phyloP scores from a whole-genome alignment of 1,139 yeast genomes.

The Diutina scorzettiae region DNA sequence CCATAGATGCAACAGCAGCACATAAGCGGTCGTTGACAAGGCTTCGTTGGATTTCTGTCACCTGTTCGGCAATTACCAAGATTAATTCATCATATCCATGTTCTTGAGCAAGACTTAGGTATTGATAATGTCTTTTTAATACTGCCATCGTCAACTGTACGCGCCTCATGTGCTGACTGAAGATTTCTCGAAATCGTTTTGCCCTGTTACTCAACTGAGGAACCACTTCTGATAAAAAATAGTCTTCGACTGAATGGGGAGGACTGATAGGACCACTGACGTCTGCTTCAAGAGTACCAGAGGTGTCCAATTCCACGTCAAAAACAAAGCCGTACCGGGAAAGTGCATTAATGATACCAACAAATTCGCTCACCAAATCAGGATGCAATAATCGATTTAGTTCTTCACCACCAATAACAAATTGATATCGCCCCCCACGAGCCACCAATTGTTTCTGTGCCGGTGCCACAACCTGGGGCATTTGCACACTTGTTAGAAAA shows the following conservation, averaged over 20 bases:
- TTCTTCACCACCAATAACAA: not conserved
- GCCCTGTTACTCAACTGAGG: not conserved
- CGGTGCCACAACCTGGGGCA: not conserved
- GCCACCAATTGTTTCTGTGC: not conserved
- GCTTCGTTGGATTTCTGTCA: not conserved
- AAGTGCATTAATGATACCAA: not conserved
- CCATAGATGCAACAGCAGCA: too few species aligned
- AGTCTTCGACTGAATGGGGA: not conserved
- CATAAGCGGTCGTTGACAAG: not conserved
- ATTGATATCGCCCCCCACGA: not conserved
- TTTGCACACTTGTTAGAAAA: too few species aligned
- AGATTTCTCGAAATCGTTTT: not conserved
- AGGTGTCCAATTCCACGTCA: conserved; percentile 1
- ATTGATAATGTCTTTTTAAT: not conserved
- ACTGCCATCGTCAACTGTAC: not conserved
- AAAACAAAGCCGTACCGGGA: not conserved
- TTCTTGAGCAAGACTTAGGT: not conserved
- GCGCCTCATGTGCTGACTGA: not conserved
- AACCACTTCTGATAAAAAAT: not conserved
- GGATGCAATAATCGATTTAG: not conserved
- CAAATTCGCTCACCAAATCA: not conserved
- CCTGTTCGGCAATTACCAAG: not conserved
- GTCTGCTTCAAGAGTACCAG: not conserved
- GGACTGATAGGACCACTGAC: not conserved
- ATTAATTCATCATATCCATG: not conserved